Evolutionary conservation across 208 protist genomes (phyloP).

Genomic region (Trypanosoma congolense): DNA sequence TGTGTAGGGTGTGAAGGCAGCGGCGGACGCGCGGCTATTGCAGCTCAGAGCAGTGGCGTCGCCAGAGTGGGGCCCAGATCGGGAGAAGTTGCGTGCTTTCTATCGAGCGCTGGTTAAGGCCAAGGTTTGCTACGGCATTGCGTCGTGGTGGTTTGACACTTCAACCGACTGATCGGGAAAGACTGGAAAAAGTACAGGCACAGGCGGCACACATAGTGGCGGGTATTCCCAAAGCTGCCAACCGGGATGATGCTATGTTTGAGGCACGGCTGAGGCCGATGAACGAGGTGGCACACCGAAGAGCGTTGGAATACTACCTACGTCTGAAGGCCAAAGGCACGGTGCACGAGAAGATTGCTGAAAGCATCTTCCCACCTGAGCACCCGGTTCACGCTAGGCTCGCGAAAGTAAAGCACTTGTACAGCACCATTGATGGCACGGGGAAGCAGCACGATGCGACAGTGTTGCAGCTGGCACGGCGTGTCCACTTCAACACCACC

Average conservation of each 20-base stretch:
- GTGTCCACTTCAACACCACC: not conserved
- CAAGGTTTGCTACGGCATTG: conserved; percentile 5
- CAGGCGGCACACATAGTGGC: conserved; percentile 3
- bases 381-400: not conserved
- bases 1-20: no score
- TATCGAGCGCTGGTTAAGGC: no score
- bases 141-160: conserved; percentile 2
- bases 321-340: not conserved
- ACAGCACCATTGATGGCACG: not conserved
- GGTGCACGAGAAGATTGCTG: not conserved
- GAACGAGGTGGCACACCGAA: not conserved
- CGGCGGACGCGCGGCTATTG: no score
- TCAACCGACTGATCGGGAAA: not conserved
- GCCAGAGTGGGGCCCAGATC: no score
- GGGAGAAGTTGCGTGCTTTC: no score
- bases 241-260: not conserved
- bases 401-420: conserved; percentile 2
- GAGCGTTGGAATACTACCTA: not conserved
- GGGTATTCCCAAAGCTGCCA: not conserved
- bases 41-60: no score
- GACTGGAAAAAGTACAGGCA: not conserved
- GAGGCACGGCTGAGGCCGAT: not conserved
- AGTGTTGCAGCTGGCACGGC: not conserved
- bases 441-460: conserved; percentile 1
- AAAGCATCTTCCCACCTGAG: not conserved